Base-by-base conservation (phyloP, 345 rosid genomes). In the Eucalyptus marginata region DNA sequence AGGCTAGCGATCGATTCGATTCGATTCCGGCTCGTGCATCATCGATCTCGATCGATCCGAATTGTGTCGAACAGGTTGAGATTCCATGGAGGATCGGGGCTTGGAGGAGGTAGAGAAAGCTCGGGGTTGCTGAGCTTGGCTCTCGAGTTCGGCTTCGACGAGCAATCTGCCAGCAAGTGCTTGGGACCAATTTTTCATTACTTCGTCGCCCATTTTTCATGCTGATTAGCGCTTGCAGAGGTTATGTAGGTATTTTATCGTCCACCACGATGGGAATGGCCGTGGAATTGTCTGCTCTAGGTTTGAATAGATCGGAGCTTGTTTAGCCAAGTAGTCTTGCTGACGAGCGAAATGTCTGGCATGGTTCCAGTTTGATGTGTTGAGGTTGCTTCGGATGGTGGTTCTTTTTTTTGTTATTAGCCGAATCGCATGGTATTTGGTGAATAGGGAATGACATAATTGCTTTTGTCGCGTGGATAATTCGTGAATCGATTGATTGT, bases 101-200 rank as follows among this genome's bases (percentile, higher is more conserved):
- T 24, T 7, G 29, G 62, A 56, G 62, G 62, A 2, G 4, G 36
- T 36, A 0, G 13, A 9, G 3, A 56, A 4, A 56, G 62, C 13
- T 56, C 94, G 95, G 89, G 95, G 89, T 90, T 96, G 64, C 71
- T 96, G 49, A 96, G 96, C 95, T 88, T 97, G 90, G 99, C 99
- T 64, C 92, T 94, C 52, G 93, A 92, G 0, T 91, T 93, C 47
- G 96, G 99, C 29, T 96, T 96, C 91, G 95, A 95, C 58, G 93
- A 93, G 83, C 93, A 94, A 43, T 93, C 97, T 25, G 29, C 62
- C 0, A 90, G 88, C 71, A 93, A 91, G 88, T 92, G 95, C 91
- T 91, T 96, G 46, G 94, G 49, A 94, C 87, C 96, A 46, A 9
- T 46, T 3, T 47, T 1, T 10, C 12, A 47, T 47, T 47, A 47